Evolutionary conservation across 2,329 filamentous ascomycete genomes (phyloP).

Genomic region (Botrytis elliptica): DNA sequence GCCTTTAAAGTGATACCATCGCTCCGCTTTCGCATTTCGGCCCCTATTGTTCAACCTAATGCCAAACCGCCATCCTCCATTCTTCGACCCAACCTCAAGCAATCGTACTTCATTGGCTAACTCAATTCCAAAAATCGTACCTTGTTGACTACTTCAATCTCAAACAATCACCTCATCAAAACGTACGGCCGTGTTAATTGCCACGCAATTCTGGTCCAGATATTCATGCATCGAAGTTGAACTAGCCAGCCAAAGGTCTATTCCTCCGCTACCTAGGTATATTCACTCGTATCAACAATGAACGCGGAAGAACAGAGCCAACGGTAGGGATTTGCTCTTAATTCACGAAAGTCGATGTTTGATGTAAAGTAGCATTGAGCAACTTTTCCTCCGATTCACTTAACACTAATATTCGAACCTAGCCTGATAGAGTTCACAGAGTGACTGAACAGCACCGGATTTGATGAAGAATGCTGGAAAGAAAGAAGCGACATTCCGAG

Average conservation of each 20-base stretch:
- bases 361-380: too few relatives aligned
- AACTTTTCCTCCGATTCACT: background rate
- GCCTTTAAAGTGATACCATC: background rate
- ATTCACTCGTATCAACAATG: background rate
- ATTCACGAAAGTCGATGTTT: background rate
- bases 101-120: background rate
- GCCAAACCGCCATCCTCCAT: background rate
- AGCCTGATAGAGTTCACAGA: background rate
- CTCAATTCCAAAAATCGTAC: background rate
- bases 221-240: background rate
- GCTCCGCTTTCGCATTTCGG: background rate
- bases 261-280: background rate
- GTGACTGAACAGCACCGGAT: background rate
- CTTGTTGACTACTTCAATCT: background rate
- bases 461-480: background rate
- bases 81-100: too few relatives aligned
- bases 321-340: background rate
- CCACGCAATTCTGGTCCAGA: background rate
- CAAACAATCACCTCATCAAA: background rate
- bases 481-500: too few relatives aligned
- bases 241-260: background rate
- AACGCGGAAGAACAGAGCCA: background rate
- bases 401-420: background rate
- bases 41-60: background rate
- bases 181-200: background rate